These are phyloP conservation scores for Coemansia sp. DNA, from an alignment of 192 early-diverging fungal genomes.

Conservation along the genomic window DNA sequence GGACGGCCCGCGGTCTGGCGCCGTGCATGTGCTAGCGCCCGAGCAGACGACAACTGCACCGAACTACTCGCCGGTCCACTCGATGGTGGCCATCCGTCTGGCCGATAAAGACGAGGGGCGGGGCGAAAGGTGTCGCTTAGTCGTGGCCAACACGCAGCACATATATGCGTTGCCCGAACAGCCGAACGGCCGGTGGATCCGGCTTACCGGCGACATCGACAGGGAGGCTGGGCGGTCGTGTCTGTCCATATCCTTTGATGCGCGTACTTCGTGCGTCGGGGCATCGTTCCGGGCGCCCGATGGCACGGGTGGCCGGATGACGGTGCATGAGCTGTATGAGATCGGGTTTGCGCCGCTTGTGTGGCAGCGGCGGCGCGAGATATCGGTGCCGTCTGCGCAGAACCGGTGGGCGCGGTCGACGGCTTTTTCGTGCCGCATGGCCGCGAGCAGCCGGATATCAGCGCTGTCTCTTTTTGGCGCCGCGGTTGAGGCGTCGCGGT, in stretches of 20 bases:
- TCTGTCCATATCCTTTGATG: slow-evolving; percentile 26
- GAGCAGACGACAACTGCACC: not conserved
- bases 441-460: not conserved
- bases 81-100: slow-evolving; percentile 15
- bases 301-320: not conserved
- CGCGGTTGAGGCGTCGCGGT: slow-evolving; percentile 21
- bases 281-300: slow-evolving; percentile 28
- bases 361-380: slow-evolving; percentile 6
- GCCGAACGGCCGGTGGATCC: slow-evolving; percentile 14
- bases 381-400: slow-evolving; percentile 28
- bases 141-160: slow-evolving; percentile 33
- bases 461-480: slow-evolving; percentile 27
- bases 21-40: not conserved
- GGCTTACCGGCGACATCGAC: slow-evolving; percentile 10
- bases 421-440: not conserved
- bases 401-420: slow-evolving; percentile 25
- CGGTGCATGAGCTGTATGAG: slow-evolving; percentile 32
- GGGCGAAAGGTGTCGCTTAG: not conserved
- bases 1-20: slow-evolving; percentile 15
- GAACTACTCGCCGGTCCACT: slow-evolving; percentile 27
- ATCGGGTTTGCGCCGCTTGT: not conserved
- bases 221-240: slow-evolving; percentile 14
- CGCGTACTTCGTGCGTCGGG: slow-evolving; percentile 9
- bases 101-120: not conserved
- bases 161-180: slow-evolving; percentile 21